These are phyloP conservation scores for Phalaenopsis hybrid DNA, from an alignment of 116 monocot genomes.

Conservation along the genomic window DNA sequence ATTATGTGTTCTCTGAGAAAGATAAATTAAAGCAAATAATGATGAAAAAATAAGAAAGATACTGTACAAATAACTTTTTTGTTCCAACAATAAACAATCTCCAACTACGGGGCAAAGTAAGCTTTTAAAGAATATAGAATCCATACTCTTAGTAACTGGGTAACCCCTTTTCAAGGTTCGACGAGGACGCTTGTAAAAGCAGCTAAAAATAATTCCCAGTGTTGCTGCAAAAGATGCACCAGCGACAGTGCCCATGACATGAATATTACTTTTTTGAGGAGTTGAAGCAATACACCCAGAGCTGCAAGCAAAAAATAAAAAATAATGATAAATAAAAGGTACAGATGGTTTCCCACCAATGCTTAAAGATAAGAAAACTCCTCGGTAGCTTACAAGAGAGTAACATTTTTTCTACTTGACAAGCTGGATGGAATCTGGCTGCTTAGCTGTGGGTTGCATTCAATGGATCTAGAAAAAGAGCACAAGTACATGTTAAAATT, in stretches of 20 bases:
- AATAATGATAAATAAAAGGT: not conserved
- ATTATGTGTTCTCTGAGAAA: not conserved
- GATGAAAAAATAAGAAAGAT: not conserved
- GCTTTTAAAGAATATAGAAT: not conserved
- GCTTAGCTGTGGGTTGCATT: conserved; percentile 38
- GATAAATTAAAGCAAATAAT: not conserved
- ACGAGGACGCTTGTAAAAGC: conserved; percentile 35
- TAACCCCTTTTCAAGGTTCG: conserved; percentile 12
- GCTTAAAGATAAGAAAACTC: not conserved
- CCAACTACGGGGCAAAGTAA: not conserved
- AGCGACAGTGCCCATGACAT: conserved; percentile 28
- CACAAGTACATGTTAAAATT: not conserved
- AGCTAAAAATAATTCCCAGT: conserved; percentile 39
- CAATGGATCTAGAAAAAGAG: conserved; percentile 22
- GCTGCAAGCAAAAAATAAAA: conserved; percentile 13
- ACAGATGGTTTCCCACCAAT: not conserved
- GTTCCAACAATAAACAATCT: not conserved
- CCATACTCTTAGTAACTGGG: conserved; percentile 28
- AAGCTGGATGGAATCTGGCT: conserved; percentile 28
- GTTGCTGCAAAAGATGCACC: conserved; percentile 40
- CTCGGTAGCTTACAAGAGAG: conserved; percentile 12
- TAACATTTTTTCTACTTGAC: conserved; percentile 14
- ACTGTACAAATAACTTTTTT: not conserved
- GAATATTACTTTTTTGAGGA: conserved; percentile 8
- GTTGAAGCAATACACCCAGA: conserved; percentile 16